These are phyloP conservation scores for Aspergillus tanneri DNA, from an alignment of 2,329 filamentous ascomycete species.

Conservation along the genomic window DNA sequence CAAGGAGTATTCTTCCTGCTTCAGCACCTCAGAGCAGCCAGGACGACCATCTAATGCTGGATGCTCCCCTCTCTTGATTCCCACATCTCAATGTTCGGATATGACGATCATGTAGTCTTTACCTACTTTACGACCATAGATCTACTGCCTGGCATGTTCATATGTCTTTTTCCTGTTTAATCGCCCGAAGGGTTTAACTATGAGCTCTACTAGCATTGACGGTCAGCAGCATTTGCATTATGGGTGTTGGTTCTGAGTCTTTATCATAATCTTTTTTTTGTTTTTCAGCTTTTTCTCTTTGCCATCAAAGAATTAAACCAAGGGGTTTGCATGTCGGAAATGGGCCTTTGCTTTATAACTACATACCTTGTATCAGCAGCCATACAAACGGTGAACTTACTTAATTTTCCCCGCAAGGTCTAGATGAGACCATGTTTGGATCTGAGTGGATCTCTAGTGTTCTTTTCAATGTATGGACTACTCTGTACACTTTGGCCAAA, in stretches of 20 bases:
- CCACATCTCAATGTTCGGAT: constrained; percentile 6
- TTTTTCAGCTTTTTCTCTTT: constrained; percentile 12
- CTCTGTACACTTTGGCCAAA: too few species aligned
- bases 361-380: neutral
- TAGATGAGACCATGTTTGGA: too few species aligned
- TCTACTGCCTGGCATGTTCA: constrained; percentile 5
- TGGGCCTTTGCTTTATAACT: neutral
- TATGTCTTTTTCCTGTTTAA: neutral
- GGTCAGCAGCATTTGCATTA: constrained; percentile 20
- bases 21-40: constrained; percentile 27
- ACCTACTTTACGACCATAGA: constrained; percentile 16
- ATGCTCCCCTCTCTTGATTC: constrained; percentile 22
- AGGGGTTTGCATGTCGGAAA: constrained; percentile 19
- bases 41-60: constrained; percentile 36
- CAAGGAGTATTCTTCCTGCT: constrained; percentile 31
- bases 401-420: too few species aligned
- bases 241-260: constrained; percentile 20
- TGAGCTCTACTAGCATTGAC: neutral
- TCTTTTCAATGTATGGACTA: too few species aligned
- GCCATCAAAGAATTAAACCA: constrained; percentile 11
- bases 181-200: neutral
- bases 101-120: constrained; percentile 16
- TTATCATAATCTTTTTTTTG: too few species aligned
- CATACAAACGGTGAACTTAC: neutral
- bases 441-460: too few species aligned